A percentile compares a stretch with the other conserved stretches of the same genome.
Conservation (phyloP, 2,329 filamentous ascomycete genomes). For the Exophiala alcalophila region DNA sequence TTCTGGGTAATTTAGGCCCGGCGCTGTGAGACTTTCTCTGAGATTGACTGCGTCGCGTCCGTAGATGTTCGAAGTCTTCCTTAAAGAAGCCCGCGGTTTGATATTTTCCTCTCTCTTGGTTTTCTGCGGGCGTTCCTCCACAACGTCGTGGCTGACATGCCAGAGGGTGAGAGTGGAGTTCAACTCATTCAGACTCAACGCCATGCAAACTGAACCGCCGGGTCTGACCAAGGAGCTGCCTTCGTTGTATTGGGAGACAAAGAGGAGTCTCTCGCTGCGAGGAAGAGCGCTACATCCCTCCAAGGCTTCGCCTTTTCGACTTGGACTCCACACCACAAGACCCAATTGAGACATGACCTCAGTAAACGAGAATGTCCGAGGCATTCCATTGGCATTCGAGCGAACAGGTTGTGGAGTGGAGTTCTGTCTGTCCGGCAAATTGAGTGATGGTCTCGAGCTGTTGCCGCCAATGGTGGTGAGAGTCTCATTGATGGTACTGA, state of each 20-base stretch:
- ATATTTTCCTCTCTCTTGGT: conserved; percentile 34
- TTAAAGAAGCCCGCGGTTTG: conserved; percentile 37
- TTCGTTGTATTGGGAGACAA: conserved; percentile 22
- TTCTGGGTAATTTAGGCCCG: conserved; percentile 36
- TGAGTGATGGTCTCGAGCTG: conserved; percentile 47
- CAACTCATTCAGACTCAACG: conserved; percentile 26
- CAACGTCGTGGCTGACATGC: conserved; percentile 44
- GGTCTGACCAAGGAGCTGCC: neutral
- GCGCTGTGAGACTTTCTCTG: conserved; percentile 72
- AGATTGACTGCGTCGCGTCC: conserved; percentile 57
- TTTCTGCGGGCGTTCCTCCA: conserved; percentile 39
- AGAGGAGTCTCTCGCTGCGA: conserved; percentile 24
- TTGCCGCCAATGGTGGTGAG: conserved; percentile 37
- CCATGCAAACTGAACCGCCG: conserved; percentile 16
- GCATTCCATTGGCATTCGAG: conserved; percentile 19
- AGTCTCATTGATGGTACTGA: conserved; percentile 29
- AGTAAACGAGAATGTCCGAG: conserved; percentile 28
- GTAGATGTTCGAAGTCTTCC: conserved; percentile 64
- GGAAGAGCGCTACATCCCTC: conserved; percentile 25
- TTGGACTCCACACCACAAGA: conserved; percentile 26
- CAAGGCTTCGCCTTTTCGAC: conserved; percentile 22
- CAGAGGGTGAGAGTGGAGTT: conserved; percentile 27
- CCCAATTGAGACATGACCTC: conserved; percentile 29
- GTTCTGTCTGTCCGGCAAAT: conserved; percentile 51
- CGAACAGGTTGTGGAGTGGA: conserved; percentile 52